Evolutionary conservation across 164 flowering plant species (phyloP).

Genomic region (Platanus orientalis): DNA sequence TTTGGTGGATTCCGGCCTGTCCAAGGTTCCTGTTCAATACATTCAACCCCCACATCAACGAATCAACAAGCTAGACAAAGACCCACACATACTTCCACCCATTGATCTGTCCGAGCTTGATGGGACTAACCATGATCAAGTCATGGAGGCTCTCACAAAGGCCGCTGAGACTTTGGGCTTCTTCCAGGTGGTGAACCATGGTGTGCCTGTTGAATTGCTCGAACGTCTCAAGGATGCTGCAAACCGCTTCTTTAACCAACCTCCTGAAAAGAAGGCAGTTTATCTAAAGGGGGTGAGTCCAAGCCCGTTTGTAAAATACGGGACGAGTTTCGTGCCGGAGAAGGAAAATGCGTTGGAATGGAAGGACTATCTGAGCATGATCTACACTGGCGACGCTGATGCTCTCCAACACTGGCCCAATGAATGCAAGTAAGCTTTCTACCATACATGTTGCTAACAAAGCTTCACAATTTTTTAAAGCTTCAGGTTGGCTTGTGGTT

Average conservation of each 20-base stretch:
- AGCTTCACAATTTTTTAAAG: too few relatives aligned
- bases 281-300: constrained; percentile 5
- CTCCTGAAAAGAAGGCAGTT: constrained; percentile 31
- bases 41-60: constrained; percentile 31
- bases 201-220: too few relatives aligned
- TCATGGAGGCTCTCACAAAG: constrained; percentile 13
- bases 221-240: too few relatives aligned
- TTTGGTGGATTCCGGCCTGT: constrained; percentile 29
- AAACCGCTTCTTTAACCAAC: constrained; percentile 27
- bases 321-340: constrained; percentile 3
- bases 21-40: constrained; percentile 28
- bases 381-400: neutral
- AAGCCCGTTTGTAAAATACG: neutral
- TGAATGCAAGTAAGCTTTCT: too few relatives aligned
- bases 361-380: constrained; percentile 7
- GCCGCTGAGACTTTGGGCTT: constrained; percentile 38
- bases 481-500: too few relatives aligned
- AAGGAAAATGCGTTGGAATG: constrained; percentile 6
- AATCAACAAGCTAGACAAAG: constrained; percentile 18
- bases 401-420: neutral
- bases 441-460: too few relatives aligned
- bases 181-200: too few relatives aligned
- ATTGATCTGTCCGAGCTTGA: constrained; percentile 35
- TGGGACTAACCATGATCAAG: constrained; percentile 29
- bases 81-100: neutral